These are phyloP conservation scores for Podaxis carcinomalis DNA, from an alignment of 768 basidiomycete genomes.

Conservation along the genomic window DNA sequence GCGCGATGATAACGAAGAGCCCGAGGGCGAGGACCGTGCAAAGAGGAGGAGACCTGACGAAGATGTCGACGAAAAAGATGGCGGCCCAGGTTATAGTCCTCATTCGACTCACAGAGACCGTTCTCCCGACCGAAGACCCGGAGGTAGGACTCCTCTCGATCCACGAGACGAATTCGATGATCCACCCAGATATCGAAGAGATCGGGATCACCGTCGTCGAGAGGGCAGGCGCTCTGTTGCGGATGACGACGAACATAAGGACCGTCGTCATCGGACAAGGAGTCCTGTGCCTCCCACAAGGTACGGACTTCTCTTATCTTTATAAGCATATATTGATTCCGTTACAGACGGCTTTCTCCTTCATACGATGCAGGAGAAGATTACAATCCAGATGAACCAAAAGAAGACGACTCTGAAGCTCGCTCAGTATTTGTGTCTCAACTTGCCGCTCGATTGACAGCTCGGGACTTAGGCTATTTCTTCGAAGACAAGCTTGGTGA, in stretches of 20 bases:
- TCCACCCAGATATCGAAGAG: conserved; percentile 37
- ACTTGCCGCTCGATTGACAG: conserved; percentile 93
- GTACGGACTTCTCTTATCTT: conserved; percentile 26
- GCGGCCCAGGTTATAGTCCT: conserved; percentile 45
- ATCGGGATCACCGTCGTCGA: conserved; percentile 24
- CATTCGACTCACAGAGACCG: conserved; percentile 38
- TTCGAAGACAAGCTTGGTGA: conserved; percentile 97
- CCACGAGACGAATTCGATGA: conserved; percentile 65
- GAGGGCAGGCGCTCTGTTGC: conserved; percentile 34
- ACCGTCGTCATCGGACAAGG: conserved; percentile 29
- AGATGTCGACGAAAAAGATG: conserved; percentile 36
- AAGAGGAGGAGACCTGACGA: conserved; percentile 68
- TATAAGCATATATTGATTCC: conserved; percentile 8
- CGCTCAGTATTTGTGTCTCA: conserved; percentile 99
- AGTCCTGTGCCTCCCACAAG: conserved; percentile 42
- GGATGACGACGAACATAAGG: conserved; percentile 37
- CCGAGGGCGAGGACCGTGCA: conserved; percentile 39
- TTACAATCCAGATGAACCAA: conserved; percentile 83
- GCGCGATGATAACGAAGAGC: conserved; percentile 31
- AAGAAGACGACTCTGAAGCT: conserved; percentile 95
- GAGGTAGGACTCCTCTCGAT: conserved; percentile 42
- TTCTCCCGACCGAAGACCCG: conserved; percentile 52
- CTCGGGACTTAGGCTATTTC: conserved; percentile 96
- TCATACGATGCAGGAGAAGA: conserved; percentile 66
- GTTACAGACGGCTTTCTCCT: conserved; percentile 62